phyloP scores from a whole-genome alignment of 2,329 filamentous ascomycete genomes.

The Trichoderma sp. region DNA sequence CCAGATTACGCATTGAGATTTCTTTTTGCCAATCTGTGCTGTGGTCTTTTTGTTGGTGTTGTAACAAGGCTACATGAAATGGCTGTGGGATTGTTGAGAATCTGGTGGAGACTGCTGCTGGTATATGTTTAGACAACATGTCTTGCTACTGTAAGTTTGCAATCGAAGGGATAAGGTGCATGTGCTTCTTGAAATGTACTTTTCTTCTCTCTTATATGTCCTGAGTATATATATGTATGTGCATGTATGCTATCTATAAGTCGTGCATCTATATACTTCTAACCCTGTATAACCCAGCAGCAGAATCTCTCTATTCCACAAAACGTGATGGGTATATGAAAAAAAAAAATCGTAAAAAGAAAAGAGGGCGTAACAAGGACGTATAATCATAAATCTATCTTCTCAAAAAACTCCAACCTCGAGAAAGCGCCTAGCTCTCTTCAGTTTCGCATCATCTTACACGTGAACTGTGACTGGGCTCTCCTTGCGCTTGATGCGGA shows the following conservation, averaged over 20 bases:
- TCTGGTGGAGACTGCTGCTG: background rate
- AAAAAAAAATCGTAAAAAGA: background rate
- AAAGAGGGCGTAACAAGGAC: background rate
- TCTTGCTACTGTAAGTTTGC: background rate
- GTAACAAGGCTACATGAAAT: background rate
- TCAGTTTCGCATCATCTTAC: background rate
- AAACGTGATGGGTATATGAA: conserved; percentile 12
- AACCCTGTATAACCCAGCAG: background rate
- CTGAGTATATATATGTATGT: conserved; percentile 11
- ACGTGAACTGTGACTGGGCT: background rate
- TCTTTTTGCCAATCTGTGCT: background rate
- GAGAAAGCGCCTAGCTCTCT: background rate
- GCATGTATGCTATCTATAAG: conserved; percentile 15
- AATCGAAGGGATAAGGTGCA: background rate
- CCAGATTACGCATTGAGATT: conserved; percentile 38
- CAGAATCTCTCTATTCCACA: conserved; percentile 7
- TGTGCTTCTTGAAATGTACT: background rate
- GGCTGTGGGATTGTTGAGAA: background rate
- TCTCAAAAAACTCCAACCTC: background rate
- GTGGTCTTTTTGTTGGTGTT: conserved; percentile 32
- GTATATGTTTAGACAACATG: background rate
- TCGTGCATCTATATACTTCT: background rate
- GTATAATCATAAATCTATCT: conserved; percentile 6
- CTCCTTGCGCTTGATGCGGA: conserved; percentile 43
- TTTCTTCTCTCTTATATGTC: conserved; percentile 14